Conservation (phyloP, 495 filamentous ascomycete species). For the Trichoderma asperelloides region DNA sequence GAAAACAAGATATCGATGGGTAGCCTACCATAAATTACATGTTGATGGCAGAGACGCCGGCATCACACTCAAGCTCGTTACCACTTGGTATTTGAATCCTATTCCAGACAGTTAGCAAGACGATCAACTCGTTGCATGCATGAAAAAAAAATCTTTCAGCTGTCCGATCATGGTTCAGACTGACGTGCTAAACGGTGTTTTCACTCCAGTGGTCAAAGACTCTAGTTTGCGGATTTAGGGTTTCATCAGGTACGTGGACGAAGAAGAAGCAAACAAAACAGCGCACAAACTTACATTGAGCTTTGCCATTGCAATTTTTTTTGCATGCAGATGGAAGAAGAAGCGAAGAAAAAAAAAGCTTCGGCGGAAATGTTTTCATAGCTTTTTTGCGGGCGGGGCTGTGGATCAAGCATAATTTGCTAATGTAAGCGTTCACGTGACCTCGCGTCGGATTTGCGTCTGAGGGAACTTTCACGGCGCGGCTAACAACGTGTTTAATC, state of each 20-base stretch:
- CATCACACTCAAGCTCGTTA: not conserved
- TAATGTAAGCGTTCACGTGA: slow-evolving; percentile 8
- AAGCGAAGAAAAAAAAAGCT: slow-evolving; percentile 1
- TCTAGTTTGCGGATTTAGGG: slow-evolving; percentile 98
- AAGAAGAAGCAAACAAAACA: not conserved
- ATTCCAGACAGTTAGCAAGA: slow-evolving; percentile 4
- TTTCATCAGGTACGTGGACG: slow-evolving; percentile 43
- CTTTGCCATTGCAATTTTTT: not conserved
- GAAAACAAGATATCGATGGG: not conserved
- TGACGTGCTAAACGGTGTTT: slow-evolving; percentile 97
- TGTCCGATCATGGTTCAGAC: slow-evolving; percentile 59
- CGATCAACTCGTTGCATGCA: slow-evolving; percentile 12
- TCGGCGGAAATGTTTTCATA: slow-evolving; percentile 4
- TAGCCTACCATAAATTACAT: slow-evolving; percentile 11
- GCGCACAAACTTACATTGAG: slow-evolving; percentile 2
- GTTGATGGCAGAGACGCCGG: slow-evolving; percentile 2
- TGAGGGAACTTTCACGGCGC: slow-evolving; percentile 10
- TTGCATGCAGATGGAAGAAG: not conserved
- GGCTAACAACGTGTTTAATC: not conserved
- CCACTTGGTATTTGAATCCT: not conserved
- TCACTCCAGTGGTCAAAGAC: slow-evolving; percentile 99
- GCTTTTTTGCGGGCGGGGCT: slow-evolving; percentile 1
- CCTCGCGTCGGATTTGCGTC: slow-evolving; percentile 1
- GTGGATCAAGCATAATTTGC: not conserved
- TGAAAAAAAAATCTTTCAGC: slow-evolving; percentile 15